Conservation (phyloP, 305 asterid species). For the Fraxinus nigra region DNA sequence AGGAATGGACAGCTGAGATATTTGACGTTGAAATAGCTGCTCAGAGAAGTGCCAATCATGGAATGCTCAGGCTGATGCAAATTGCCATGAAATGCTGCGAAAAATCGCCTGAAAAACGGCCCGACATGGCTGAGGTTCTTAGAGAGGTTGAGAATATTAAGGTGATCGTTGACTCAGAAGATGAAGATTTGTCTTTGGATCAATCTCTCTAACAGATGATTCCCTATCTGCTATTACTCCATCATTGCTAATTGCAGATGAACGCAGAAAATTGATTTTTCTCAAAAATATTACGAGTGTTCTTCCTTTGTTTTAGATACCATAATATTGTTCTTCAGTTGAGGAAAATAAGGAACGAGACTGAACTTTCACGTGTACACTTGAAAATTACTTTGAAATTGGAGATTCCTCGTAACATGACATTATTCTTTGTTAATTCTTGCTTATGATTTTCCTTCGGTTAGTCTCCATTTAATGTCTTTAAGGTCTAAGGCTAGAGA, state of each 20-base stretch:
- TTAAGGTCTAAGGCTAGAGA: too few relatives aligned
- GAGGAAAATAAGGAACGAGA: background rate
- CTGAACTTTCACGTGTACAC: background rate
- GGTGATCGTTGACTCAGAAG: slow-evolving; percentile 43
- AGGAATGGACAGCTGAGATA: slow-evolving; percentile 91
- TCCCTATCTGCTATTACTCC: slow-evolving; percentile 38
- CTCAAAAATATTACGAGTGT: background rate
- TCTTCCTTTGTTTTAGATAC: background rate
- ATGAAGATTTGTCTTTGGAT: slow-evolving; percentile 47
- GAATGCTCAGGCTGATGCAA: slow-evolving; percentile 63
- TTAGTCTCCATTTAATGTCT: background rate
- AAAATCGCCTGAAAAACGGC: slow-evolving; percentile 56
- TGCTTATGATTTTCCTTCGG: background rate
- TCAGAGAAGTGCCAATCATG: slow-evolving; percentile 57
- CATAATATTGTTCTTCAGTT: background rate
- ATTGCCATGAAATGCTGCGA: slow-evolving; percentile 69
- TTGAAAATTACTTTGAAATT: background rate
- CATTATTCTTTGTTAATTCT: background rate
- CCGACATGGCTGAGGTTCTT: slow-evolving; percentile 51
- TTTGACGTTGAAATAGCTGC: slow-evolving; percentile 65
- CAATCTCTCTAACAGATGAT: slow-evolving; percentile 63
- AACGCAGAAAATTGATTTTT: slow-evolving; percentile 9
- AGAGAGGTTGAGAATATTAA: slow-evolving; percentile 61
- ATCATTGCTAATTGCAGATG: slow-evolving; percentile 20
- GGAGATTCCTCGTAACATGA: background rate